A percentile compares a stretch with the other conserved stretches of the same genome.
phyloP scores from a whole-genome alignment of 1,139 yeast genomes.

The Debaryomyces udenii region DNA sequence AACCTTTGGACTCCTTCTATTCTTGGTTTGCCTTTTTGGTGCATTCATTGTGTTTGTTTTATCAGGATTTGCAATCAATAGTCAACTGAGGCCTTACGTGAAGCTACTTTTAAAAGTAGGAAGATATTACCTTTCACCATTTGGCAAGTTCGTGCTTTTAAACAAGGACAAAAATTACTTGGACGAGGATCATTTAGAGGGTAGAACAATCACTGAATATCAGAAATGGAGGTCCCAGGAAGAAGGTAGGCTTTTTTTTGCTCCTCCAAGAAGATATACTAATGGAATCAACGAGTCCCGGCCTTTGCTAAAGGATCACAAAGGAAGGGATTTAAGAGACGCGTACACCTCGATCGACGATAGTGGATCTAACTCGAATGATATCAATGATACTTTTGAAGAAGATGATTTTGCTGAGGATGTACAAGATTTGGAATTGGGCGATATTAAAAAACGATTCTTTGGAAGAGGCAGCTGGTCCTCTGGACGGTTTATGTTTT shows the following conservation, averaged over 20 bases:
- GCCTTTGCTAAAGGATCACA: constrained; percentile 48
- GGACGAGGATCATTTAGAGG: constrained; percentile 87
- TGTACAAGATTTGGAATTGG: constrained; percentile 31
- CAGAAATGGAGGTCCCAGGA: constrained; percentile 87
- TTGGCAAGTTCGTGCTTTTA: constrained; percentile 85
- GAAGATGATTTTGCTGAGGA: constrained; percentile 22
- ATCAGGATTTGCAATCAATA: constrained; percentile 49
- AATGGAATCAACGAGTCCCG: constrained; percentile 34
- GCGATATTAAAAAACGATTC: constrained; percentile 56
- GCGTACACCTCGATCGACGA: constrained; percentile 39
- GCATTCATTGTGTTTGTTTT: constrained; percentile 45
- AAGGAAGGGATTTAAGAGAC: constrained; percentile 46
- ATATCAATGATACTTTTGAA: constrained; percentile 5
- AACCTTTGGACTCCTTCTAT: constrained; percentile 69
- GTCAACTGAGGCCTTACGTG: constrained; percentile 56
- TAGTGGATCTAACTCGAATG: constrained; percentile 12
- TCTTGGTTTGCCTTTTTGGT: constrained; percentile 52
- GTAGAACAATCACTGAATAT: constrained; percentile 82
- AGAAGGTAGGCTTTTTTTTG: constrained; percentile 70
- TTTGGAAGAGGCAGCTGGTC: constrained; percentile 97
- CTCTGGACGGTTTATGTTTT: constrained; percentile 78
- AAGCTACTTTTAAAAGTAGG: constrained; percentile 65
- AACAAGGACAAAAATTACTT: constrained; percentile 78
- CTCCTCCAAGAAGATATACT: constrained; percentile 59
- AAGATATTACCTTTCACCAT: constrained; percentile 74